A percentile compares a stretch with the other conserved stretches of the same genome.
Conservation (phyloP, 192 early-diverging fungal genomes). For the Dispira parvispora region DNA sequence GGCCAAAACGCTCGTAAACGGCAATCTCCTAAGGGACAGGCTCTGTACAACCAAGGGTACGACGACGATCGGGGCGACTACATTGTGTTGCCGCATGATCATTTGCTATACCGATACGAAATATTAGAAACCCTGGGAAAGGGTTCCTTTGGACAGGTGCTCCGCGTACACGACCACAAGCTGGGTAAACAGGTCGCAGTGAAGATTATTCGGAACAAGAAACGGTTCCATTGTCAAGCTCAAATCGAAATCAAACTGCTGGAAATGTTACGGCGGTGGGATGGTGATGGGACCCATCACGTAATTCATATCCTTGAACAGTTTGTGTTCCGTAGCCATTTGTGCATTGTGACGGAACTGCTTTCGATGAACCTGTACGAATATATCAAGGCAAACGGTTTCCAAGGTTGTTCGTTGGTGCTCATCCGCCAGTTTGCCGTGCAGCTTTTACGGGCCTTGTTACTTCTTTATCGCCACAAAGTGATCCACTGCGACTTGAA, state of each 20-base stretch:
- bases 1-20: constrained; percentile 53
- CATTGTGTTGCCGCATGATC: constrained; percentile 70
- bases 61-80: constrained; percentile 97
- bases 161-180: constrained; percentile 90
- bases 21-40: constrained; percentile 16
- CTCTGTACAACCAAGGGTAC: constrained; percentile 25
- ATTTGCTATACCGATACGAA: constrained; percentile 87
- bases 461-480: constrained; percentile 45
- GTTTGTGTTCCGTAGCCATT: constrained; percentile 90
- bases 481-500: constrained; percentile 97
- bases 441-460: constrained; percentile 72
- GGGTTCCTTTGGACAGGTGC: constrained; percentile 88
- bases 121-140: constrained; percentile 80
- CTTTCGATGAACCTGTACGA: constrained; percentile 93
- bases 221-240: constrained; percentile 90
- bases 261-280: constrained; percentile 68
- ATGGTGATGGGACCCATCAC: constrained; percentile 59
- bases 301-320: constrained; percentile 75
- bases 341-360: constrained; percentile 90
- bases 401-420: constrained; percentile 48
- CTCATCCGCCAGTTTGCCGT: constrained; percentile 37
- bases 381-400: constrained; percentile 84
- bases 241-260: constrained; percentile 88
- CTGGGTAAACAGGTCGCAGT: constrained; percentile 69
- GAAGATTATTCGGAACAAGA: constrained; percentile 93